Conservation (phyloP, 2,329 filamentous ascomycete genomes). For the Graphilbum sp. region DNA sequence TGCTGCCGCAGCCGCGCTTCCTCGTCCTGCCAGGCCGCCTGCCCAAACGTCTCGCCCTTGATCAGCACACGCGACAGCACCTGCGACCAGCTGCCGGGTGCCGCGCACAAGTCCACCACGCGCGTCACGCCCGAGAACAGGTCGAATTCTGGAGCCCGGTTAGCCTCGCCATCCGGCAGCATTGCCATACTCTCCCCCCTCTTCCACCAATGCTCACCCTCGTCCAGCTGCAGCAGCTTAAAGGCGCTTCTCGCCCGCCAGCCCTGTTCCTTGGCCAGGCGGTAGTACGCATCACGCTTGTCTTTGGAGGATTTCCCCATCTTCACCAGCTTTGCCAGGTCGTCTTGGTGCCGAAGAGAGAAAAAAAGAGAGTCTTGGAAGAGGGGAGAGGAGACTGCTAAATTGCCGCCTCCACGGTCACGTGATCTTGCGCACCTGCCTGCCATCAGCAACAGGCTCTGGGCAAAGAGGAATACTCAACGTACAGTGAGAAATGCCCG, state of each 20-base stretch:
- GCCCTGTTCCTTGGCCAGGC: conserved; percentile 94
- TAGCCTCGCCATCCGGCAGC: not conserved
- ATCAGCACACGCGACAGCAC: conserved; percentile 87
- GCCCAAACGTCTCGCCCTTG: conserved; percentile 80
- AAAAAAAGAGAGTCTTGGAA: too few relatives aligned
- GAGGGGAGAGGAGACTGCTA: too few relatives aligned
- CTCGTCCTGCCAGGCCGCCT: conserved; percentile 73
- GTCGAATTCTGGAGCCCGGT: conserved; percentile 55
- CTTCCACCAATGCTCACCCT: too few relatives aligned
- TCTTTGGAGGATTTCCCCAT: conserved; percentile 98
- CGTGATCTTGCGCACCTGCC: too few relatives aligned
- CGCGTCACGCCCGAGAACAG: conserved; percentile 80
- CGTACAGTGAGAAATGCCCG: too few relatives aligned
- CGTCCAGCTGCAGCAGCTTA: conserved; percentile 91
- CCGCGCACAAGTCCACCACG: conserved; percentile 90
- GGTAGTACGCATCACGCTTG: conserved; percentile 95
- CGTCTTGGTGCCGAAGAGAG: too few relatives aligned
- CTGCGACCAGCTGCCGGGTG: conserved; percentile 93
- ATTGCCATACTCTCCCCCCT: conserved; percentile 1
- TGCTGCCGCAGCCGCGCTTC: conserved; percentile 49
- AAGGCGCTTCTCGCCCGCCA: conserved; percentile 95
- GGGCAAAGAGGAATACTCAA: too few relatives aligned
- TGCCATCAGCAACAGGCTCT: too few relatives aligned
- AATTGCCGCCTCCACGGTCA: too few relatives aligned
- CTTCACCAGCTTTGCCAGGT: not conserved